Evolutionary conservation across 1,139 yeast genomes (phyloP).

Genomic region (Kazachstania sp.): DNA sequence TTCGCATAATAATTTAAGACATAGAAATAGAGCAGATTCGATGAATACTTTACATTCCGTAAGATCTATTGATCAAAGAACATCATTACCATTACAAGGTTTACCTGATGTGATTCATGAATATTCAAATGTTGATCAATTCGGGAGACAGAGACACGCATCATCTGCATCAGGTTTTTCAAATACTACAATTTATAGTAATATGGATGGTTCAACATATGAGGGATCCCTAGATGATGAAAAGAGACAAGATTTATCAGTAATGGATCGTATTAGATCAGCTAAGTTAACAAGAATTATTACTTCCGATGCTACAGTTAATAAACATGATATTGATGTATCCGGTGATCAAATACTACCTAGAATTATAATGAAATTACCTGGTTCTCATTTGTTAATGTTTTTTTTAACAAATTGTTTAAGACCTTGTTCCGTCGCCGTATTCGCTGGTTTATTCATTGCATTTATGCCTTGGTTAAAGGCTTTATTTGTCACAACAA

Average conservation of each 20-base stretch:
- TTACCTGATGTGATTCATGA: conserved; percentile 54
- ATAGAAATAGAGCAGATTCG: background rate
- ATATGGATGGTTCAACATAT: background rate
- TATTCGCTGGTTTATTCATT: conserved; percentile 51
- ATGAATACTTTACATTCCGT: background rate
- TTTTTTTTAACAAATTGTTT: conserved; percentile 47
- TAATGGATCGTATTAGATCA: conserved; percentile 9
- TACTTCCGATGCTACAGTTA: conserved; percentile 30
- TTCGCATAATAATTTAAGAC: background rate
- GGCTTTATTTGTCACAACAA: conserved; percentile 55
- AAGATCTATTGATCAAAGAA: conserved; percentile 29
- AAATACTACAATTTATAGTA: background rate
- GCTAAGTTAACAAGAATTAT: conserved; percentile 25
- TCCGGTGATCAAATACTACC: conserved; percentile 24
- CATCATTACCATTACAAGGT: conserved; percentile 41
- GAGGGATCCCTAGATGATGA: background rate
- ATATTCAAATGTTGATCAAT: conserved; percentile 42
- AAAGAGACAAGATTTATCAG: background rate
- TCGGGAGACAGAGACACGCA: conserved; percentile 19
- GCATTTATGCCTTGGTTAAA: conserved; percentile 85
- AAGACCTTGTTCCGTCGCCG: conserved; percentile 64
- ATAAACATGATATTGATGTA: conserved; percentile 24
- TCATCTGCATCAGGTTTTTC: conserved; percentile 3
- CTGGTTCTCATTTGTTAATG: conserved; percentile 22
- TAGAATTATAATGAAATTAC: conserved; percentile 20